Conservation (phyloP, 2,329 filamentous ascomycete genomes). For the Hypoxylon sp. region DNA sequence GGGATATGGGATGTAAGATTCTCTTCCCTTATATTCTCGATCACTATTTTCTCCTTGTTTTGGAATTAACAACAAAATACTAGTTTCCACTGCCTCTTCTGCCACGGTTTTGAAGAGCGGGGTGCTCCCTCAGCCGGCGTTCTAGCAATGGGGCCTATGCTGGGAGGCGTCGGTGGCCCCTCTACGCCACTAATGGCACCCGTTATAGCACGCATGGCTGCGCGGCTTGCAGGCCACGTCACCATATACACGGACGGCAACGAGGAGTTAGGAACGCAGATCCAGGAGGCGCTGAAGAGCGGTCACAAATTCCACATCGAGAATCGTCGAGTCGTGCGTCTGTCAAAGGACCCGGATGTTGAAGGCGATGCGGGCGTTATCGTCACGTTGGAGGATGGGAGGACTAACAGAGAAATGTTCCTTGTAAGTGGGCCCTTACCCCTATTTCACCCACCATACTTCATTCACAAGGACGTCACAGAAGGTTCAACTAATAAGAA, state of each 20-base stretch:
- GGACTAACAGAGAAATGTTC: slow-evolving; percentile 57
- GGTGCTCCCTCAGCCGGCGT: slow-evolving; percentile 63
- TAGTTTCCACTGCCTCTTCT: slow-evolving; percentile 72
- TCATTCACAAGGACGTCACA: background rate
- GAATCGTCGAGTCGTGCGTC: slow-evolving; percentile 47
- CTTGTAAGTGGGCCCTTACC: slow-evolving; percentile 48
- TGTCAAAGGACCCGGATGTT: slow-evolving; percentile 41
- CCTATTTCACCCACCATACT: background rate
- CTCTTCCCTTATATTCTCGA: slow-evolving; percentile 14
- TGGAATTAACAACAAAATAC: background rate
- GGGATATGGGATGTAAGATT: slow-evolving; percentile 64
- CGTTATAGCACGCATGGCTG: slow-evolving; percentile 62
- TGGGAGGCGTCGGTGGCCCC: slow-evolving; percentile 39
- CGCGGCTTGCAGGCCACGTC: slow-evolving; percentile 60
- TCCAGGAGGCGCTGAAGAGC: slow-evolving; percentile 50
- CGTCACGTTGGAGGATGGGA: slow-evolving; percentile 56
- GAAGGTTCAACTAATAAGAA: background rate
- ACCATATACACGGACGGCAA: slow-evolving; percentile 68
- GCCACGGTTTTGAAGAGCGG: slow-evolving; percentile 72
- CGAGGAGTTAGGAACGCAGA: slow-evolving; percentile 51
- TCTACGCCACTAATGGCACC: slow-evolving; percentile 50
- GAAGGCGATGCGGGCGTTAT: slow-evolving; percentile 47
- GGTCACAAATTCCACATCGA: slow-evolving; percentile 59
- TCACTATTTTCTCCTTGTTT: background rate
- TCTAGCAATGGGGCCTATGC: slow-evolving; percentile 59